Conservation (phyloP, 352 stramenopile species). For the Peronosclerospora sorghi region DNA sequence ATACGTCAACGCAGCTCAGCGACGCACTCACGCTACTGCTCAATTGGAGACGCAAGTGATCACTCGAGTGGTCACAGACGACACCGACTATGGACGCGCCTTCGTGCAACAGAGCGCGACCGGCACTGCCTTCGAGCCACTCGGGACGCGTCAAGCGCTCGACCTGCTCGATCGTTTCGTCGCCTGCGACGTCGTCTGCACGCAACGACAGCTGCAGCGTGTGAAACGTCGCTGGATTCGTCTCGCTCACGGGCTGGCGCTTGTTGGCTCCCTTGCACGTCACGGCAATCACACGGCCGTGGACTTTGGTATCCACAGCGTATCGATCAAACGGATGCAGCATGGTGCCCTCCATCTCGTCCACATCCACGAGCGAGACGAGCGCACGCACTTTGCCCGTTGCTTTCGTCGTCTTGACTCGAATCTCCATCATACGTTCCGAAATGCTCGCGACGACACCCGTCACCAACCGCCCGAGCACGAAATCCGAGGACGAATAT, state of each 20-base stretch:
- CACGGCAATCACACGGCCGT: constrained; percentile 53
- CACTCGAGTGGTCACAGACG: constrained; percentile 46
- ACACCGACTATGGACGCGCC: constrained; percentile 57
- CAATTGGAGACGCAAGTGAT: constrained; percentile 51
- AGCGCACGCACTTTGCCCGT: constrained; percentile 61
- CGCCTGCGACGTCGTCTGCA: constrained; percentile 28
- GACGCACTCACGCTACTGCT: constrained; percentile 65
- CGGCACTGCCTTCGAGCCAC: constrained; percentile 62
- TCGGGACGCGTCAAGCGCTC: constrained; percentile 50
- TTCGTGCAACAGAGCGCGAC: constrained; percentile 47
- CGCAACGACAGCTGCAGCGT: constrained; percentile 61
- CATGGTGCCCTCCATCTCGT: constrained; percentile 30
- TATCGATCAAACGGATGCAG: constrained; percentile 76
- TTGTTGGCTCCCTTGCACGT: constrained; percentile 76
- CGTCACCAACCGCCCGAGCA: constrained; percentile 53
- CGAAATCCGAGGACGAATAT: constrained; percentile 52
- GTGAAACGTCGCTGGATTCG: constrained; percentile 67
- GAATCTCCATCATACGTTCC: constrained; percentile 75
- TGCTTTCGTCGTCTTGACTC: constrained; percentile 63
- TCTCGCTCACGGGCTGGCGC: constrained; percentile 67
- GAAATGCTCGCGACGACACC: constrained; percentile 68
- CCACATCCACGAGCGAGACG: constrained; percentile 80
- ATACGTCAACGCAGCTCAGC: constrained; percentile 55
- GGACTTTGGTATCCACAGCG: constrained; percentile 59
- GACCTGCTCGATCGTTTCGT: constrained; percentile 25